Evolutionary conservation across 306 rosid genomes (phyloP).

Genomic region (Phaseolus lunatus): DNA sequence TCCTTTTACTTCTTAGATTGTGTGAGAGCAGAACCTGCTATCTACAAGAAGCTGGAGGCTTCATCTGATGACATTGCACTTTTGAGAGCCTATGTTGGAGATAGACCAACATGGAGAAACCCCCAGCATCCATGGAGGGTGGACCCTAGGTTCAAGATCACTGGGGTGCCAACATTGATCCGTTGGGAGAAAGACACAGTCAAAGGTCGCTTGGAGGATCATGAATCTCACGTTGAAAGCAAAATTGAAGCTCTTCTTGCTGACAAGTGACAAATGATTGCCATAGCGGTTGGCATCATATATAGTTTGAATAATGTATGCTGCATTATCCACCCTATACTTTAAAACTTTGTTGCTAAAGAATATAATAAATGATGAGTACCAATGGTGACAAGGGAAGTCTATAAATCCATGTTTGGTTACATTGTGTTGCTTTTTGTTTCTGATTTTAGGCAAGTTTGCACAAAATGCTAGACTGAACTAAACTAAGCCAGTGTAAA

Average conservation of each 20-base stretch:
- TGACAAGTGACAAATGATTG: slow-evolving; percentile 52
- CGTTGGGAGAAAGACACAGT: slow-evolving; percentile 72
- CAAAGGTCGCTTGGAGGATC: slow-evolving; percentile 82
- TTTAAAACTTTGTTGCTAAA: slow-evolving; percentile 25
- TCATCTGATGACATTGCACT: slow-evolving; percentile 65
- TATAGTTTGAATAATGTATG: slow-evolving; percentile 30
- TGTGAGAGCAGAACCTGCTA: slow-evolving; percentile 89
- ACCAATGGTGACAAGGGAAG: background rate
- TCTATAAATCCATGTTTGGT: slow-evolving; percentile 3
- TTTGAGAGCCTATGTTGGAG: slow-evolving; percentile 85
- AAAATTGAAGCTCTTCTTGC: slow-evolving; percentile 74
- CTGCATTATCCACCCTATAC: slow-evolving; percentile 3
- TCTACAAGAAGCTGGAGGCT: slow-evolving; percentile 77
- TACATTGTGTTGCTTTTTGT: background rate
- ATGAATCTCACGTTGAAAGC: slow-evolving; percentile 78
- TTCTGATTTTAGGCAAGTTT: background rate
- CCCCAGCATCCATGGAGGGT: slow-evolving; percentile 84
- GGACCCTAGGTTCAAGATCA: slow-evolving; percentile 76
- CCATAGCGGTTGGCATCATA: background rate
- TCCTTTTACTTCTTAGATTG: slow-evolving; percentile 61
- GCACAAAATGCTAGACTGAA: too few relatives aligned
- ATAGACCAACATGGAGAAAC: slow-evolving; percentile 89
- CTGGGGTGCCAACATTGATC: slow-evolving; percentile 80
- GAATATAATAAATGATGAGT: slow-evolving; percentile 33
- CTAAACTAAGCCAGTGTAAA: too few relatives aligned